Evolutionary conservation across 2,329 filamentous ascomycete species (phyloP).

Genomic region (Bretziella fagacearum): DNA sequence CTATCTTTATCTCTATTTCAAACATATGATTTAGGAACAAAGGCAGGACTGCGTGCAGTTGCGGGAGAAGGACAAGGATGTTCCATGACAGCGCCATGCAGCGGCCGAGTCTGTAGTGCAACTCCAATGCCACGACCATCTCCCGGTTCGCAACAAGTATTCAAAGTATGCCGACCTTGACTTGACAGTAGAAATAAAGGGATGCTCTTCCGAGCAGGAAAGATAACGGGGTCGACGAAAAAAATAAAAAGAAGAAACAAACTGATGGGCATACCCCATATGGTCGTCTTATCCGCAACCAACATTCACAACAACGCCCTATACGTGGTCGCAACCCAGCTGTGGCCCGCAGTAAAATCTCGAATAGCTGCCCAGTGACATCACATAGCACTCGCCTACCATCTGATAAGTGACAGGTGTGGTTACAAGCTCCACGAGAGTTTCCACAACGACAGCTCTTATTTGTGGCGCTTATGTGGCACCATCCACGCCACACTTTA

Average conservation of each 20-base stretch:
- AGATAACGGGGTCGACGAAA: no score
- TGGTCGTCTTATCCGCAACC: neutral
- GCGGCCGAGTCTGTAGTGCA: conserved; percentile 1
- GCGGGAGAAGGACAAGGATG: conserved; percentile 1
- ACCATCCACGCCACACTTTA: neutral
- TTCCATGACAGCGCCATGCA: neutral
- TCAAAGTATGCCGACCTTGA: neutral
- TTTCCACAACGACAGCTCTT: neutral
- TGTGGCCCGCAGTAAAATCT: neutral
- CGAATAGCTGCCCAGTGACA: neutral
- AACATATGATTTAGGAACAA: conserved; percentile 2
- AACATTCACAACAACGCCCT: neutral
- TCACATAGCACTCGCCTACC: neutral
- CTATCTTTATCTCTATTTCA: neutral
- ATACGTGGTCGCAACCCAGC: neutral
- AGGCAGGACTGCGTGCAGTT: neutral
- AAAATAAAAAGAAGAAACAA: neutral
- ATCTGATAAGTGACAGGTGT: neutral
- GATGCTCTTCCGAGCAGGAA: neutral
- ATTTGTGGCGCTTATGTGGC: neutral
- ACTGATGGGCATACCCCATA: neutral
- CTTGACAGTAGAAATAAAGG: neutral
- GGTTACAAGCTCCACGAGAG: neutral
- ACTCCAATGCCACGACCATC: neutral
- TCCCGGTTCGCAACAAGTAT: neutral